Evolutionary conservation across 2,329 filamentous ascomycete species (phyloP).

Genomic region (Paraphaeosphaeria sporulosa): DNA sequence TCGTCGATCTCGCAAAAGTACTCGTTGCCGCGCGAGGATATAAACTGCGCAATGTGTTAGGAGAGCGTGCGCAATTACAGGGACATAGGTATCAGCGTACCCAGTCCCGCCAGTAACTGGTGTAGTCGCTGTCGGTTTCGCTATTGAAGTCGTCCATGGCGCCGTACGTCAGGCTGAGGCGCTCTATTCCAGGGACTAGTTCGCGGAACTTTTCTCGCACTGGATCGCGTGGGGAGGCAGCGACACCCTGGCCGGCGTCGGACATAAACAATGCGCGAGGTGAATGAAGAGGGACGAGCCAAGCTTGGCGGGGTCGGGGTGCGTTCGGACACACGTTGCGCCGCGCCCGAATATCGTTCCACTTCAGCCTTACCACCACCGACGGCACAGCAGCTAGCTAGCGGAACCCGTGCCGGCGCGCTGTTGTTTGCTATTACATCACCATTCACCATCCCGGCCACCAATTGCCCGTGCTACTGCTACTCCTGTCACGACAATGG

Average conservation of each 20-base stretch:
- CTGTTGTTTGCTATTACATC: not conserved
- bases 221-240: conserved; percentile 1
- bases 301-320: conserved; percentile 10
- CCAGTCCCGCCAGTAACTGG: conserved; percentile 99
- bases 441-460: not conserved
- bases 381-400: not conserved
- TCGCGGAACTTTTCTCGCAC: not conserved
- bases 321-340: not conserved
- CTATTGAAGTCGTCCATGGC: conserved; percentile 96
- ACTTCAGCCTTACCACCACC: not conserved
- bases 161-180: not conserved
- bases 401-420: not conserved
- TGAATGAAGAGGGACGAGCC: conserved; percentile 9
- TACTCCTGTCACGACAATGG: not conserved
- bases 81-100: conserved; percentile 64
- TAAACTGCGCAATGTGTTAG: conserved; percentile 71
- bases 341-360: not conserved
- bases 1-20: conserved; percentile 99
- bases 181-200: not conserved
- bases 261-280: conserved; percentile 9
- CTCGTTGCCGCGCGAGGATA: conserved; percentile 95
- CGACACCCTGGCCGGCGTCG: conserved; percentile 6
- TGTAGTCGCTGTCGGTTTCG: conserved; percentile 98
- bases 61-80: not conserved
- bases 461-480: not conserved